These are phyloP conservation scores for Lippia alba DNA, from an alignment of 305 asterid species.

Conservation along the genomic window DNA sequence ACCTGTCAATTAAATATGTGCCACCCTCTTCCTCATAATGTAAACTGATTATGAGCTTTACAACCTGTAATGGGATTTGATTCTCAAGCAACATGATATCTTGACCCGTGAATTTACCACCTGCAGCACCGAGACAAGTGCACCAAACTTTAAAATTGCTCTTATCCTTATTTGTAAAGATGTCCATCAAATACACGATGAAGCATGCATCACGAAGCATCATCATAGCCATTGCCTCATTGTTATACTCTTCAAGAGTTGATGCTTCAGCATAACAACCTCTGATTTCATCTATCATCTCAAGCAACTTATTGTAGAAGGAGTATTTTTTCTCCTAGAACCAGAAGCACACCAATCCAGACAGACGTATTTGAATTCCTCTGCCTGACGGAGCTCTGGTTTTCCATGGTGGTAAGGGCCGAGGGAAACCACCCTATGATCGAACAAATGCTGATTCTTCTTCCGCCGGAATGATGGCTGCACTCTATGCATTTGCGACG, in stretches of 20 bases:
- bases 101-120: background rate
- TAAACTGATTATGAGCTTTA: constrained; percentile 28
- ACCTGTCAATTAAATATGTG: constrained; percentile 6
- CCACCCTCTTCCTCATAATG: constrained; percentile 12
- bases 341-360: constrained; percentile 24
- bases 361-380: constrained; percentile 34
- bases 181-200: constrained; percentile 27
- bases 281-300: constrained; percentile 31
- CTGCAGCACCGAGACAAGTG: background rate
- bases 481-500: constrained; percentile 11
- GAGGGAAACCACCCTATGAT: background rate
- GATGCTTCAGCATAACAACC: constrained; percentile 35
- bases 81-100: constrained; percentile 44
- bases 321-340: constrained; percentile 17
- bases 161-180: background rate
- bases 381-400: constrained; percentile 29
- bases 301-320: constrained; percentile 32
- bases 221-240: constrained; percentile 40
- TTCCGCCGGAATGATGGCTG: background rate
- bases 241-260: constrained; percentile 18
- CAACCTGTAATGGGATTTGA: constrained; percentile 39
- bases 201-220: constrained; percentile 49
- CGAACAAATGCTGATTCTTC: background rate
- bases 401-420: constrained; percentile 28
- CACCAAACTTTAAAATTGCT: constrained; percentile 20